Conservation (phyloP, 352 stramenopile genomes). For the Globisporangium radiosum region DNA sequence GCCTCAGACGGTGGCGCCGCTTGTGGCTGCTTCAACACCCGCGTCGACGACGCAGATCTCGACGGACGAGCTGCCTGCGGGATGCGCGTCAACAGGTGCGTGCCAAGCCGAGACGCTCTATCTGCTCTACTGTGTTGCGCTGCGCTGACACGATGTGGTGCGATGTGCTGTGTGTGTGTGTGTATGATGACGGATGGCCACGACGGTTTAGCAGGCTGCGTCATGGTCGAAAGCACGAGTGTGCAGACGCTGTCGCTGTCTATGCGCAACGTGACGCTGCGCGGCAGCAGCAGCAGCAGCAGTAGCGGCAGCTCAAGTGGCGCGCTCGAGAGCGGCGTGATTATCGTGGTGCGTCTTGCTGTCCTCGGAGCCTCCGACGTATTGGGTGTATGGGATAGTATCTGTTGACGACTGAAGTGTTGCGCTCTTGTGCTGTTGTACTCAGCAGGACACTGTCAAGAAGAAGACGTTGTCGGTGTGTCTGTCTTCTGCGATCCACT, state of each 20-base stretch:
- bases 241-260: constrained; percentile 6
- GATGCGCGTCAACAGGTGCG: background rate
- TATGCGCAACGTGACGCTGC: background rate
- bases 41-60: background rate
- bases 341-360: constrained; percentile 9
- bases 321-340: constrained; percentile 7
- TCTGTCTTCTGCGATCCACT: background rate
- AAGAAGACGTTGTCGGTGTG: background rate
- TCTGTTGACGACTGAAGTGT: background rate
- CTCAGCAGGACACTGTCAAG: background rate
- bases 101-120: background rate
- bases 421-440: background rate
- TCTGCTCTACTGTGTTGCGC: background rate
- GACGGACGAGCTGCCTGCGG: background rate
- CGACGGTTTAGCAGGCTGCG: constrained; percentile 1
- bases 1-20: too few species aligned
- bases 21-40: too few species aligned
- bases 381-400: background rate
- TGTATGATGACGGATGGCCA: background rate
- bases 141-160: background rate
- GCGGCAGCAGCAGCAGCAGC: constrained; percentile 8
- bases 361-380: background rate
- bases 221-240: constrained; percentile 9
- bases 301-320: constrained; percentile 7
- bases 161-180: background rate